These are phyloP conservation scores for Spiromastix sp. DNA, from an alignment of 2,329 filamentous ascomycete species.

Conservation along the genomic window DNA sequence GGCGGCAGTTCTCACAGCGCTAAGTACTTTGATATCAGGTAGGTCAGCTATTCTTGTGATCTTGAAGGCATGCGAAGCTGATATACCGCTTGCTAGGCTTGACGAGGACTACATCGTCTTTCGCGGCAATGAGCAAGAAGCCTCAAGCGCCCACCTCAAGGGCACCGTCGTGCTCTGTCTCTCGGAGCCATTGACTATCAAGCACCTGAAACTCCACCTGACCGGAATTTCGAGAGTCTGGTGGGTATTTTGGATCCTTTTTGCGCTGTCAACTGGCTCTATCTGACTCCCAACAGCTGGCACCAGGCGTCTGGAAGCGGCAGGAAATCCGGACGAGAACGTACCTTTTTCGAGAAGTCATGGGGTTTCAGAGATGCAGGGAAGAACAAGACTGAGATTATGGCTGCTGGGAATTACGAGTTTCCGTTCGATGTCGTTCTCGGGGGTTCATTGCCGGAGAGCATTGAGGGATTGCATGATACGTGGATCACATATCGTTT, in stretches of 20 bases:
- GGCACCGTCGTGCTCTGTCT: constrained; percentile 66
- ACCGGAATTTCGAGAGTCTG: constrained; percentile 59
- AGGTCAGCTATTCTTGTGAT: background rate
- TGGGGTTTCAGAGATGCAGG: constrained; percentile 56
- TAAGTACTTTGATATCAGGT: constrained; percentile 42
- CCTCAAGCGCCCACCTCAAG: constrained; percentile 63
- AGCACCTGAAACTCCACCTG: constrained; percentile 62
- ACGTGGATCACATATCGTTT: constrained; percentile 84
- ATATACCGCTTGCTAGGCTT: constrained; percentile 41
- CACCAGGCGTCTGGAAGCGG: constrained; percentile 20
- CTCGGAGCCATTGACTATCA: constrained; percentile 56
- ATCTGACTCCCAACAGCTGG: constrained; percentile 14
- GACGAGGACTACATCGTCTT: constrained; percentile 73
- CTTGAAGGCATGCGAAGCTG: background rate
- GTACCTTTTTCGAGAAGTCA: constrained; percentile 54
- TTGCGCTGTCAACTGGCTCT: too few species aligned
- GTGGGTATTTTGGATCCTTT: constrained; percentile 42
- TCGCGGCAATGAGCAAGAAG: constrained; percentile 63
- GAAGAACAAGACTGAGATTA: constrained; percentile 41
- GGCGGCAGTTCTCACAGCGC: constrained; percentile 33
- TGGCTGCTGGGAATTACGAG: constrained; percentile 70
- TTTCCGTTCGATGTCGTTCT: constrained; percentile 69
- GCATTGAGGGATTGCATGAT: constrained; percentile 77
- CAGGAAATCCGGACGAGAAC: constrained; percentile 31
- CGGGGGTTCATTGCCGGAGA: constrained; percentile 64